Evolutionary conservation across 495 filamentous ascomycete species (phyloP), one percentile per base, ranked within the genome.

Genomic region (Aspergillus affinis): DNA sequence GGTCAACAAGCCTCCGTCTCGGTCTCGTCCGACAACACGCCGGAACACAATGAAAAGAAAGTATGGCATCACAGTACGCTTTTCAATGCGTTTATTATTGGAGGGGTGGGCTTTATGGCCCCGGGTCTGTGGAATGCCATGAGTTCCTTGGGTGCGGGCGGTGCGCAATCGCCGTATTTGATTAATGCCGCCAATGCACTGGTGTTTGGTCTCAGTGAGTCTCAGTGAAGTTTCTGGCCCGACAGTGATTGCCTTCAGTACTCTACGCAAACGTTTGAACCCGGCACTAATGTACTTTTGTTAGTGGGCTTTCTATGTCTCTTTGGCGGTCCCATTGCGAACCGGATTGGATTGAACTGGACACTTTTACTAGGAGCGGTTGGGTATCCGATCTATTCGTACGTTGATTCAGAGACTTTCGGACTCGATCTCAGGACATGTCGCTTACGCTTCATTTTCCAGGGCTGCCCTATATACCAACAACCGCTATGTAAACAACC

Each of bases 131-230:
- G 68, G 69, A 80, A 80, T 62, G 86, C 86, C 17, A 88, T 88
- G 82, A 88, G 86, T 64, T 83, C 82, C 0, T 75, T 88, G n/a
- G 86, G 86, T 26, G 86, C 85, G 17, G 86, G 86, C 46, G 86
- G 86, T 29, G 77, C 78, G 15, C 76, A 82, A 61, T 77, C 66
- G 26, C 86, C 86, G 6, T 80, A 79, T 53, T 77, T 88, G 32
- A 79, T 88, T 56, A 88, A 88, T 61, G 81, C 78, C n/a, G 86
- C 83, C 3, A 88, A 88, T 69, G 79, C 84, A 0, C 68, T 88
- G n/a, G 85, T 83, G 2, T 88, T 88, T 61, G 80, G 63, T 17
- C 59, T 73, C 4, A 73, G 70, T 73, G 66, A 48, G 67, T 57
- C 7, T 30, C 47, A 26, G 23, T 26, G 10, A 17, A 2, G 48